Evolutionary conservation across 345 rosid genomes (phyloP).

Genomic region (Eucalyptus grandis): DNA sequence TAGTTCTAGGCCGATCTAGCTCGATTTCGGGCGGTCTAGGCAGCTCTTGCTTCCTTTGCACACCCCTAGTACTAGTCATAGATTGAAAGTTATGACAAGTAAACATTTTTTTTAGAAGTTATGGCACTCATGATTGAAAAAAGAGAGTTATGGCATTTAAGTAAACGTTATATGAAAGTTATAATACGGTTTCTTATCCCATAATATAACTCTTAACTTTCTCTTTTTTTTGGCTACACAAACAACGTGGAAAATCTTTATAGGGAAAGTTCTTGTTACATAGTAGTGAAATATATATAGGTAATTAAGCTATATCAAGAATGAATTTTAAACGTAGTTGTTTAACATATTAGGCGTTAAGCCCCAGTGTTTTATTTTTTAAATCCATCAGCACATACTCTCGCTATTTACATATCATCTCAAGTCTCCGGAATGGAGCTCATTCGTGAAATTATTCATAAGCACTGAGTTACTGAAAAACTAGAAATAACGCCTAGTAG

Average conservation of each 20-base stretch:
- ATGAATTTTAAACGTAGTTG: background rate
- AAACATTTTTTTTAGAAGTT: too few relatives aligned
- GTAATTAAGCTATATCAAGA: background rate
- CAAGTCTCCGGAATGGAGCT: too few relatives aligned
- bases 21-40: accelerated
- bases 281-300: background rate
- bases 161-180: too few relatives aligned
- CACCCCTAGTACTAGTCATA: accelerated
- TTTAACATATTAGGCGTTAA: background rate
- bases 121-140: too few relatives aligned
- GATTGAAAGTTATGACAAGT: too few relatives aligned
- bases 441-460: background rate
- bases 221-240: background rate
- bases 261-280: background rate
- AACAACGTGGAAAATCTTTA: background rate
- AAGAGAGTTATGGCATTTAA: accelerated
- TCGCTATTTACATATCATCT: background rate
- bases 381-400: background rate
- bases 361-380: background rate
- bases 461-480: too few relatives aligned
- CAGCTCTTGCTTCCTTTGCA: too few relatives aligned
- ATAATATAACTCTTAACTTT: background rate
- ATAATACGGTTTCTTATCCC: background rate
- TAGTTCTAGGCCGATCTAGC: accelerated
- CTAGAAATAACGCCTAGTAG: accelerated